Evolutionary conservation across 495 filamentous ascomycete species (phyloP).

Genomic region (Tuber calosporum): DNA sequence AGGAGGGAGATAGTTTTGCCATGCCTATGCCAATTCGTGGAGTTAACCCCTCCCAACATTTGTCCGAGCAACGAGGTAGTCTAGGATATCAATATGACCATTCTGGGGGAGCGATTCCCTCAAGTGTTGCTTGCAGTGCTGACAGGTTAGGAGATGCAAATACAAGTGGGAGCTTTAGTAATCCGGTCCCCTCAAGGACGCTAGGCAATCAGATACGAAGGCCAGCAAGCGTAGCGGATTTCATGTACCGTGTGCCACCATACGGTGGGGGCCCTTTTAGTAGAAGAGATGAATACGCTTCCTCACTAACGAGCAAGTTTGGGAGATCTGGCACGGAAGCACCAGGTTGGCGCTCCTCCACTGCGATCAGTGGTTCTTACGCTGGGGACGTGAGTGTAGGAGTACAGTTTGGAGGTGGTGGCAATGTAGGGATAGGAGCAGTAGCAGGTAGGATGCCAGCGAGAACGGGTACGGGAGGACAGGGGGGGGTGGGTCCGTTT

Average conservation of each 20-base stretch:
- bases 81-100: slow-evolving; percentile 12
- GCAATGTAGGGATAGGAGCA: background rate
- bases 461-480: slow-evolving; percentile 11
- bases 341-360: slow-evolving; percentile 4
- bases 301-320: background rate
- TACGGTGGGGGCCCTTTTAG: slow-evolving; percentile 14
- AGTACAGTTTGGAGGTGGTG: slow-evolving; percentile 5
- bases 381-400: background rate
- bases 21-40: slow-evolving; percentile 7
- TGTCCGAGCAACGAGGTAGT: slow-evolving; percentile 6
- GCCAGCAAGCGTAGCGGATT: slow-evolving; percentile 25
- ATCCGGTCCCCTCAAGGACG: slow-evolving; percentile 1
- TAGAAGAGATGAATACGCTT: slow-evolving; percentile 9
- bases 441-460: slow-evolving; percentile 12
- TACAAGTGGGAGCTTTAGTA: slow-evolving; percentile 28
- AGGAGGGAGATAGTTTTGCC: slow-evolving; percentile 2
- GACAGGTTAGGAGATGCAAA: slow-evolving; percentile 8
- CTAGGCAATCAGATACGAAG: slow-evolving; percentile 14
- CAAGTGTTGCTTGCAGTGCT: background rate
- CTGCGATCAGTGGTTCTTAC: background rate
- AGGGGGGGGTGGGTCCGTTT: slow-evolving; percentile 9
- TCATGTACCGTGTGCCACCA: slow-evolving; percentile 12
- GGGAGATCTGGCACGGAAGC: slow-evolving; percentile 2
- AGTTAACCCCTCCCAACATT: slow-evolving; percentile 4
- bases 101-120: slow-evolving; percentile 58